Conservation (phyloP, 2,329 filamentous ascomycete species). For the Capronia americana region DNA sequence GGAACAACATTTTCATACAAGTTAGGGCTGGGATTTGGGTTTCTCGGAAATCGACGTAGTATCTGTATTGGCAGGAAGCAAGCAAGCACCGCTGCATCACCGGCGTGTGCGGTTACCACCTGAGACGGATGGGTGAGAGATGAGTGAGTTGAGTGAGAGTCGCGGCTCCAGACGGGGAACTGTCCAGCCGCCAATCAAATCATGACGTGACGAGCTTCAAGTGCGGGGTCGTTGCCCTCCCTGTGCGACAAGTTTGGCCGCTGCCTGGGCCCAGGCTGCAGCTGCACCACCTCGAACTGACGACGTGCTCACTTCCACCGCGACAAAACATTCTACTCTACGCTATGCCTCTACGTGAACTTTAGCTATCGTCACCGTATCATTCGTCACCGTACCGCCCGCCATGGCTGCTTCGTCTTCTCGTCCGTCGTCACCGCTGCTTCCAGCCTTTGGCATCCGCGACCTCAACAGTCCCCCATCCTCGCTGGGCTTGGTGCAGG, state of each 20-base stretch:
- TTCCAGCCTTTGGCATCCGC: conserved; percentile 39
- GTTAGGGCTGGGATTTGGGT: conserved; percentile 8
- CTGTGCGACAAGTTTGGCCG: conserved; percentile 9
- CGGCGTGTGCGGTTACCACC: too few species aligned
- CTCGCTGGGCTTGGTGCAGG: conserved; percentile 47
- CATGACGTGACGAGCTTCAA: not conserved
- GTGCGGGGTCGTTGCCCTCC: not conserved
- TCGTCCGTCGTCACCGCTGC: conserved; percentile 22
- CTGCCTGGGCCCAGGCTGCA: conserved; percentile 8
- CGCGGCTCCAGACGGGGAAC: too few species aligned
- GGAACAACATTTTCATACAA: conserved; percentile 16
- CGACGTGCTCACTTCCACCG: conserved; percentile 2
- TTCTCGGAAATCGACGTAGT: not conserved
- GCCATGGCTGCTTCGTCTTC: conserved; percentile 22
- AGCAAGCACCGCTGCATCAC: not conserved
- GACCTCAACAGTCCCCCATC: conserved; percentile 31
- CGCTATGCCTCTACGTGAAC: conserved; percentile 10
- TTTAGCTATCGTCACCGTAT: conserved; percentile 5
- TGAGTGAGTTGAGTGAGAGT: not conserved
- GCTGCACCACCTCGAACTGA: conserved; percentile 9
- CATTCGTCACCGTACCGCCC: conserved; percentile 2
- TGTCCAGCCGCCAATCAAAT: not conserved
- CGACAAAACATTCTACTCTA: not conserved
- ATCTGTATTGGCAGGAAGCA: conserved; percentile 3
- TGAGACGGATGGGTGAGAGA: not conserved